Base-by-base conservation (phyloP, 2,329 filamentous ascomycete species). In the Leptographium flavum region DNA sequence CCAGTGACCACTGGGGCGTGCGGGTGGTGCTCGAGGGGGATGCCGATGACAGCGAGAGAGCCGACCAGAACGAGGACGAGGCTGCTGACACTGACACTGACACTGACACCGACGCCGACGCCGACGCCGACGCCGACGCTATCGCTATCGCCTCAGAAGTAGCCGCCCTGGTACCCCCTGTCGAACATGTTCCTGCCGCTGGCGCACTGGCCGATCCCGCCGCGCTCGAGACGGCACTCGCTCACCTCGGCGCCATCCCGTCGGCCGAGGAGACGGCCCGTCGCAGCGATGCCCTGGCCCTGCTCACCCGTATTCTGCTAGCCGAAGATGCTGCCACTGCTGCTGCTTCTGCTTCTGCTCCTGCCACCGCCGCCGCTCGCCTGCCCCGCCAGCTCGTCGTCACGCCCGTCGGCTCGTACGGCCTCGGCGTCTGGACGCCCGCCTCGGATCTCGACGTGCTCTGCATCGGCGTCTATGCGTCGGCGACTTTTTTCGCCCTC, bases 371-470 rank as follows among this genome's bases (percentile, higher is more conserved):
- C 17, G 35, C 43, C 35, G 50, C 58, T 19, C 54, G 58, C 8
- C 54, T 56, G 2, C 56, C 60, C 14, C 56, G 67, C 1, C 45
- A 44, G 42, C 60, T 81, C 32, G 61, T 77, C 1, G 54, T 83
- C 8, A 65, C 75, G 6, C 68, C 78, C 0, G 75, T 82, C n/a
- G 80, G 79, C 1, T 83, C 79, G 1, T 81, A 78, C 53, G 74
- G 72, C 3, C 61, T 83, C 3, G 73, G 71, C 10, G 71, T 79
- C 3, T 82, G 78, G 75, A 75, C 72, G 2, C 54, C 62, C 2
- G 56, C 66, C 0, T 83, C 78, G 1, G 76, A 82, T 52, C 67
- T 84, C 7, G 77, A 84, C 58, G 78, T 76, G 52, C 65, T 83
- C 6, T 81, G 71, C 51, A 73, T 83, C 49, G 76, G 79, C 2